Percentiles rank a stretch among this genome's conserved stretches.
Conservation (phyloP, 441 rosid species). For the Flueggea neowawraea region DNA sequence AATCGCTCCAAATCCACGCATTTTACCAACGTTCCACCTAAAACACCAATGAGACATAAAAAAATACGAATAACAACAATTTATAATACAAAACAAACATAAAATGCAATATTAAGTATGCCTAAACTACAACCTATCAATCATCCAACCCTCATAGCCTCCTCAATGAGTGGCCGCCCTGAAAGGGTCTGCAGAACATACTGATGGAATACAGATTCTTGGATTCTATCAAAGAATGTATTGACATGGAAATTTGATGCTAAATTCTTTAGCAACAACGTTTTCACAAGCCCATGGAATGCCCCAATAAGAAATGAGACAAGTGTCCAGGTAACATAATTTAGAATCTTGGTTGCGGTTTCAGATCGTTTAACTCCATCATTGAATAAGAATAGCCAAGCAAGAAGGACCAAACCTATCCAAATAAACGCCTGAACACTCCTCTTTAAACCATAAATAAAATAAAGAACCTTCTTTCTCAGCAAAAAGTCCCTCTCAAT, state of each 20-base stretch:
- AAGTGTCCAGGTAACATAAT: slow-evolving; percentile 60
- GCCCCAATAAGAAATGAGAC: slow-evolving; percentile 58
- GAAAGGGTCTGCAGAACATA: slow-evolving; percentile 76
- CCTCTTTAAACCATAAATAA: slow-evolving; percentile 86
- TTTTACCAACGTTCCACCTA: no score
- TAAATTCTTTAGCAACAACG: slow-evolving; percentile 61
- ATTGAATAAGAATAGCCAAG: slow-evolving; percentile 63
- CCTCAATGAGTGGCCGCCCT: slow-evolving; percentile 73
- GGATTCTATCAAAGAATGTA: slow-evolving; percentile 83
- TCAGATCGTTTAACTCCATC: slow-evolving; percentile 34
- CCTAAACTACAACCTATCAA: no score
- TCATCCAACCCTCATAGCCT: slow-evolving; percentile 47
- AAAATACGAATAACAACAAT: no score
- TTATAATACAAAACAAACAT: no score
- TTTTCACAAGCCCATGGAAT: slow-evolving; percentile 65
- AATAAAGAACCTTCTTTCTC: slow-evolving; percentile 71
- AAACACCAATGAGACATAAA: no score
- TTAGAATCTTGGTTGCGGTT: slow-evolving; percentile 37
- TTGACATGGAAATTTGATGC: slow-evolving; percentile 82
- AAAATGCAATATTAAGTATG: no score
- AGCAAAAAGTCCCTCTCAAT: slow-evolving; percentile 74
- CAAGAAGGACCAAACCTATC: slow-evolving; percentile 55
- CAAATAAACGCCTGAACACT: slow-evolving; percentile 80
- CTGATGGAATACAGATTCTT: slow-evolving; percentile 83
- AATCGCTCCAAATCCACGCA: no score